These are phyloP conservation scores for Hemisphaericaspora subhashii DNA, from an alignment of 1,139 yeast genomes.

Conservation along the genomic window DNA sequence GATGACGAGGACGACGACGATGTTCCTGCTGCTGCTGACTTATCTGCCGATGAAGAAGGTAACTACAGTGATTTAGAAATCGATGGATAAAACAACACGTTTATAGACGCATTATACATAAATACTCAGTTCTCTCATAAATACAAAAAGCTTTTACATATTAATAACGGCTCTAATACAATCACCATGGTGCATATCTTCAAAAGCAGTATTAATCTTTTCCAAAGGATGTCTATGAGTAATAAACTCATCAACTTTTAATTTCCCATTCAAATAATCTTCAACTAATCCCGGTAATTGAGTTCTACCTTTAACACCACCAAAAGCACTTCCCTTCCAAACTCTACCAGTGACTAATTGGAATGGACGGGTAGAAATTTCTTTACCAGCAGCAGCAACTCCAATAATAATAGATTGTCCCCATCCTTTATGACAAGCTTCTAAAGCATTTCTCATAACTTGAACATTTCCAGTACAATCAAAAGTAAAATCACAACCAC, in stretches of 20 bases:
- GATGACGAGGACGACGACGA: constrained; percentile 24
- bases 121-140: not conserved
- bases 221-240: constrained; percentile 83
- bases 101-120: constrained; percentile 5
- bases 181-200: constrained; percentile 91
- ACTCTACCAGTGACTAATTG: constrained; percentile 98
- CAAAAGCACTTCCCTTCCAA: constrained; percentile 98
- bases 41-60: constrained; percentile 18
- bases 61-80: constrained; percentile 32
- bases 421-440: constrained; percentile 99
- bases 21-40: constrained; percentile 10
- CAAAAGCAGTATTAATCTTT: constrained; percentile 84
- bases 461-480: constrained; percentile 97
- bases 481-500: constrained; percentile 93
- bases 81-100: constrained; percentile 12
- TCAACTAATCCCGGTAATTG: constrained; percentile 91
- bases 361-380: constrained; percentile 95
- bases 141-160: constrained; percentile 19
- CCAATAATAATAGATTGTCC: constrained; percentile 94
- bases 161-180: constrained; percentile 90
- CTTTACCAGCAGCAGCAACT: constrained; percentile 98
- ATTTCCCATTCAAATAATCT: constrained; percentile 76
- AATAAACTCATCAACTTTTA: constrained; percentile 92
- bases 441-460: constrained; percentile 95
- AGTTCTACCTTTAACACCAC: constrained; percentile 97